A percentile compares a stretch with the other conserved stretches of the same genome.
Conservation (phyloP, 495 filamentous ascomycete genomes). For the Bryoglossum gracile region DNA sequence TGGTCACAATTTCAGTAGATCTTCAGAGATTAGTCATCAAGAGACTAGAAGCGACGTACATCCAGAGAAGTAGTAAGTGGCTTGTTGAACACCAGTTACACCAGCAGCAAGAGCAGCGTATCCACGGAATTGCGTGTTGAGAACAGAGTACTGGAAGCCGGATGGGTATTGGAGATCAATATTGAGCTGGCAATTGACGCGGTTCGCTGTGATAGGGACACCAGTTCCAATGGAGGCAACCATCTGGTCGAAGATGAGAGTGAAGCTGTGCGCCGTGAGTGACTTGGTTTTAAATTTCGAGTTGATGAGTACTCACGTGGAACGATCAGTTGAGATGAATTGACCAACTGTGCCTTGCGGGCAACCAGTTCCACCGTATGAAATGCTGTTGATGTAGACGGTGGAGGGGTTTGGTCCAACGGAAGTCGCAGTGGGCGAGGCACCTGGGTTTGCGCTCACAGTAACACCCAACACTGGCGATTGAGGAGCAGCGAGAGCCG, state of each 20-base stretch:
- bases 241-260: constrained; percentile 40
- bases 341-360: constrained; percentile 35
- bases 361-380: constrained; percentile 46
- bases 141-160: constrained; percentile 46
- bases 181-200: constrained; percentile 47
- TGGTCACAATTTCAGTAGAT: background rate
- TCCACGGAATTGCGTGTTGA: constrained; percentile 44
- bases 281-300: background rate
- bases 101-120: constrained; percentile 36
- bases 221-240: constrained; percentile 37
- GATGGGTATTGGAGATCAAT: constrained; percentile 41
- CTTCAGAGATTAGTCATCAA: constrained; percentile 6
- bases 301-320: constrained; percentile 10
- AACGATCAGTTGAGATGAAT: constrained; percentile 35
- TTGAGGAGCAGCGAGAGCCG: constrained; percentile 10
- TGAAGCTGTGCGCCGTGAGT: constrained; percentile 31
- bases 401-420: constrained; percentile 16
- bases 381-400: constrained; percentile 32
- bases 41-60: constrained; percentile 15
- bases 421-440: background rate
- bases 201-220: constrained; percentile 31
- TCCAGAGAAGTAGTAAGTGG: constrained; percentile 47
- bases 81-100: constrained; percentile 39
- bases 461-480: constrained; percentile 4
- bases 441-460: background rate